Conservation (phyloP, 495 filamentous ascomycete genomes). For the Aspergillus sclerotioniger region DNA sequence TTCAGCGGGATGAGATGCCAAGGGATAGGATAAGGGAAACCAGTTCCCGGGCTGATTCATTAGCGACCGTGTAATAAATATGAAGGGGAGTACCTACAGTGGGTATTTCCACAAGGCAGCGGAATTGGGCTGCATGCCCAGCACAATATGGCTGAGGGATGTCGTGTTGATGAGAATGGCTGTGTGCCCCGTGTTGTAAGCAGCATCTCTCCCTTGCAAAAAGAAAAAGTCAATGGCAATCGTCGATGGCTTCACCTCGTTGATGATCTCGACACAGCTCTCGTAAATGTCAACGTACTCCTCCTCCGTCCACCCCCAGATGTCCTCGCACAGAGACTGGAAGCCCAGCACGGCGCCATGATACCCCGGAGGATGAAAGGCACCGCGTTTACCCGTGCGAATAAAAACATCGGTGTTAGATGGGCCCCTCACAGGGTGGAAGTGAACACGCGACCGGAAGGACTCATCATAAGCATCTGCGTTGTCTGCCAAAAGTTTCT, state of each 20-base stretch:
- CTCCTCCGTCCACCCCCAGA: slow-evolving; percentile 44
- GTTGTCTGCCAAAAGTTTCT: slow-evolving; percentile 32
- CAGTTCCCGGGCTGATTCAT: slow-evolving; percentile 38
- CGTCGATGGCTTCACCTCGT: slow-evolving; percentile 37
- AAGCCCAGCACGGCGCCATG: slow-evolving; percentile 37
- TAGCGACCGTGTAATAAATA: background rate
- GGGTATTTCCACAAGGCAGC: slow-evolving; percentile 45
- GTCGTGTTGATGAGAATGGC: slow-evolving; percentile 37
- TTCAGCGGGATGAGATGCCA: slow-evolving; percentile 42
- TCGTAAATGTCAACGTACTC: slow-evolving; percentile 50
- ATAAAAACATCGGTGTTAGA: slow-evolving; percentile 43
- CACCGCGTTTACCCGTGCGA: slow-evolving; percentile 30
- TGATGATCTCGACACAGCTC: slow-evolving; percentile 43
- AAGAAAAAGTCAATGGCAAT: slow-evolving; percentile 52
- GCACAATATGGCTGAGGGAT: slow-evolving; percentile 39
- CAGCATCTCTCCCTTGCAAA: slow-evolving; percentile 49
- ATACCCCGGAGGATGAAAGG: slow-evolving; percentile 38
- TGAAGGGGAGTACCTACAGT: slow-evolving; percentile 27
- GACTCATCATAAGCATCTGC: slow-evolving; percentile 20
- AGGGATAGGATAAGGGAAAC: slow-evolving; percentile 46
- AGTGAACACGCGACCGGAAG: slow-evolving; percentile 29
- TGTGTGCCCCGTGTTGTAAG: slow-evolving; percentile 30
- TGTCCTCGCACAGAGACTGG: slow-evolving; percentile 32
- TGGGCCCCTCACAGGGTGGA: slow-evolving; percentile 43
- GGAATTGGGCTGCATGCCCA: slow-evolving; percentile 33